Percentiles rank a stretch among this genome's conserved stretches.
Evolutionary conservation across 2,329 filamentous ascomycete species (phyloP).

Genomic region (Colletotrichum noveboracense): DNA sequence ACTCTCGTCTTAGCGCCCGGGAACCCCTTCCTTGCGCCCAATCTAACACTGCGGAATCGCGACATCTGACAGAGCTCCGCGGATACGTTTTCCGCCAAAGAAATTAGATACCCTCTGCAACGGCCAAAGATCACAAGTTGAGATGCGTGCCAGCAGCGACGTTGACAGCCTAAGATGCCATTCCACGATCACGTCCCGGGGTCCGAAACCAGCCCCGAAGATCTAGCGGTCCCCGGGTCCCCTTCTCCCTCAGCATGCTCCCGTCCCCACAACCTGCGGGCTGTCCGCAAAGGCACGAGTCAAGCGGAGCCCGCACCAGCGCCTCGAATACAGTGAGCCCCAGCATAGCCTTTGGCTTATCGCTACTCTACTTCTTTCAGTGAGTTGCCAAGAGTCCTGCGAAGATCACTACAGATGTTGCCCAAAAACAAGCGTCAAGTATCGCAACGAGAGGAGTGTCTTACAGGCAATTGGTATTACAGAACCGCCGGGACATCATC

Average conservation of each 20-base stretch:
- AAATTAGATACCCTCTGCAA: neutral
- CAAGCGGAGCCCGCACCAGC: neutral
- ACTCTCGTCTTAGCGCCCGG: neutral
- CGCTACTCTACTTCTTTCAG: rapidly evolving
- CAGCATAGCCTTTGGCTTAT: rapidly evolving
- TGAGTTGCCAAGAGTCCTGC: neutral
- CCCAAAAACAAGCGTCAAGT: neutral
- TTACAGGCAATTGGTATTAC: neutral
- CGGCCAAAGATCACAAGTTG: neutral
- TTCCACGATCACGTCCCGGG: neutral
- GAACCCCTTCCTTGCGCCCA: neutral
- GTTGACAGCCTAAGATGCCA: neutral
- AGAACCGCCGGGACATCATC: rapidly evolving
- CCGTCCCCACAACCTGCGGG: neutral
- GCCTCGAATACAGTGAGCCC: neutral
- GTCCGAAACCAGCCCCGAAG: neutral
- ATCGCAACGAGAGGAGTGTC: neutral
- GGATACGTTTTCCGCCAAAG: neutral
- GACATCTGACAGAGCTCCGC: neutral
- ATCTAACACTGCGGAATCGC: neutral
- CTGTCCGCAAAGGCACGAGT: neutral
- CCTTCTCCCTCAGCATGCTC: neutral
- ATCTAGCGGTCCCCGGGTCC: neutral
- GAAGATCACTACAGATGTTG: rapidly evolving
- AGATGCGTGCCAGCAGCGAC: neutral